A percentile compares a stretch with the other conserved stretches of the same genome.
Conservation (phyloP, 2,329 filamentous ascomycete genomes). For the Colletotrichum trifolii region DNA sequence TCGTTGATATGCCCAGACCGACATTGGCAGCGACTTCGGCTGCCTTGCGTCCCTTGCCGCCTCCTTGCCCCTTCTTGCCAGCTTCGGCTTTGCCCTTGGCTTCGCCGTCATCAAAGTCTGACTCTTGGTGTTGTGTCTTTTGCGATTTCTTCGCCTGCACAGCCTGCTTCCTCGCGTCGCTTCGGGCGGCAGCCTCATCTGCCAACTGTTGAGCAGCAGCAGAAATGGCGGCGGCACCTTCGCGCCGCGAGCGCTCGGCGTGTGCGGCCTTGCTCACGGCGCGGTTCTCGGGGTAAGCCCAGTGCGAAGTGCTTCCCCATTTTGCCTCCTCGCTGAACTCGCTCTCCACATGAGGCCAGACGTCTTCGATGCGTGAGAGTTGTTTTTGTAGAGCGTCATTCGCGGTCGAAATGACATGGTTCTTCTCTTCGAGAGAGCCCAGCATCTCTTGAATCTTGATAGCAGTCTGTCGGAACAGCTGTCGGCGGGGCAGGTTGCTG, state of each 20-base stretch:
- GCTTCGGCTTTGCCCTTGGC: constrained; percentile 59
- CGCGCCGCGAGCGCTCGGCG: constrained; percentile 80
- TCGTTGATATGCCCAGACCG: constrained; percentile 75
- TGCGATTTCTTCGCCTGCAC: constrained; percentile 80
- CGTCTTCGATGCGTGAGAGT: constrained; percentile 83
- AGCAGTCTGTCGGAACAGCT: constrained; percentile 82
- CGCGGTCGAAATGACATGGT: constrained; percentile 93
- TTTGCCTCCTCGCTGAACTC: constrained; percentile 97
- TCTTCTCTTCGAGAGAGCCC: constrained; percentile 94
- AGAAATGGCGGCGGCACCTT: constrained; percentile 81
- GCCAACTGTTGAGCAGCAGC: constrained; percentile 82
- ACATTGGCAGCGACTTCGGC: constrained; percentile 62
- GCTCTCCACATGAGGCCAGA: constrained; percentile 85
- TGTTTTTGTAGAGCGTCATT: constrained; percentile 90
- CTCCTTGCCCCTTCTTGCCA: constrained; percentile 71
- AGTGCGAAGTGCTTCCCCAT: constrained; percentile 90
- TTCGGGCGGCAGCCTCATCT: constrained; percentile 84
- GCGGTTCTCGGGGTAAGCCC: constrained; percentile 93
- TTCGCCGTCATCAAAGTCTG: constrained; percentile 80
- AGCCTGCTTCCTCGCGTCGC: constrained; percentile 86
- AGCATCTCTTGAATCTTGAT: constrained; percentile 86
- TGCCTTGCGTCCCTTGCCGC: constrained; percentile 72
- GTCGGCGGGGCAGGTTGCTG: constrained; percentile 73
- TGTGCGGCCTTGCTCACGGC: constrained; percentile 68
- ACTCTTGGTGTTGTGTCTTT: constrained; percentile 76